Evolutionary conservation across 2,329 filamentous ascomycete species (phyloP).

Genomic region (Exophiala aquamarina): DNA sequence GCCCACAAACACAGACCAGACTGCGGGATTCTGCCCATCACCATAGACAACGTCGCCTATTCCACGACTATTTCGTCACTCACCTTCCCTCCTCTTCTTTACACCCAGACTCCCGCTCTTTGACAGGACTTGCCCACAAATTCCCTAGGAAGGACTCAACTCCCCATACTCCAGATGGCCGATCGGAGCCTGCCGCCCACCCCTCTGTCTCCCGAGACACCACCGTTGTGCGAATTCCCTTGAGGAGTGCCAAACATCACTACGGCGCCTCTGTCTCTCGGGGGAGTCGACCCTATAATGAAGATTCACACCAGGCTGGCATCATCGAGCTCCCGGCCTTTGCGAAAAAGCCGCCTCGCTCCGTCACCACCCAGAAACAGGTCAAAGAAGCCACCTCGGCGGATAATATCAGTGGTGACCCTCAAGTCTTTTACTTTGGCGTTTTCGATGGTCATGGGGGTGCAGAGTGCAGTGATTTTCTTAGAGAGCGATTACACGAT

Average conservation of each 20-base stretch:
- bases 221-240: slow-evolving; percentile 90
- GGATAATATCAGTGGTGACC: slow-evolving; percentile 77
- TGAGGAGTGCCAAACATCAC: slow-evolving; percentile 93
- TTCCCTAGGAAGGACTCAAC: slow-evolving; percentile 81
- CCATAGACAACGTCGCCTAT: slow-evolving; percentile 50
- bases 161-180: slow-evolving; percentile 64
- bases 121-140: slow-evolving; percentile 72
- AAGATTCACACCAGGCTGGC: slow-evolving; percentile 91
- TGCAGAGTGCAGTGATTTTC: slow-evolving; percentile 79
- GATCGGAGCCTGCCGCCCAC: slow-evolving; percentile 56
- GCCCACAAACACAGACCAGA: slow-evolving; percentile 14
- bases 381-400: slow-evolving; percentile 54
- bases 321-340: slow-evolving; percentile 93
- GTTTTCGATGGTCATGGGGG: slow-evolving; percentile 97
- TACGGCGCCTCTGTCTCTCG: slow-evolving; percentile 79
- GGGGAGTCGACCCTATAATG: slow-evolving; percentile 84
- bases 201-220: slow-evolving; percentile 69
- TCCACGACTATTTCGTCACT: slow-evolving; percentile 97
- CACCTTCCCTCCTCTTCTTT: slow-evolving; percentile 91
- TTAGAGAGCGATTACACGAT: slow-evolving; percentile 78
- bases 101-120: slow-evolving; percentile 75
- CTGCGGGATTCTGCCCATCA: slow-evolving; percentile 13
- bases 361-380: slow-evolving; percentile 44
- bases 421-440: slow-evolving; percentile 95
- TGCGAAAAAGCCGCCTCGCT: slow-evolving; percentile 75